Percentiles rank a stretch among this genome's conserved stretches.
These are phyloP conservation scores for Talaromyces sp. DNA, from an alignment of 2,329 filamentous ascomycete species.

Conservation along the genomic window DNA sequence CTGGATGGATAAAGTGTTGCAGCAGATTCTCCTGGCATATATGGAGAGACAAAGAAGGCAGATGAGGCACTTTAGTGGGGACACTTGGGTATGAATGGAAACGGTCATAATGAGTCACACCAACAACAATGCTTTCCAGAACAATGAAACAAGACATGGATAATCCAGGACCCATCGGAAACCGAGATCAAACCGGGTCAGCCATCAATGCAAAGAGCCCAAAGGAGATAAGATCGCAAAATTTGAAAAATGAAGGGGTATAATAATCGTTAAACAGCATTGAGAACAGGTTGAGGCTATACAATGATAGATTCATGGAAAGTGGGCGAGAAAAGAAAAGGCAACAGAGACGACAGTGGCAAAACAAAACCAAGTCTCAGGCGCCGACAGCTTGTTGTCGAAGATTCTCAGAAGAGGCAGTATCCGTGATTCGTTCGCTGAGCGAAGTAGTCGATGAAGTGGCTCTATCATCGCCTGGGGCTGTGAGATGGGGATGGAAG, in stretches of 20 bases:
- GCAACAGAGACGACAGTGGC: background rate
- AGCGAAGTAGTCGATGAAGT: slow-evolving; percentile 21
- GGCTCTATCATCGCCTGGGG: slow-evolving; percentile 11
- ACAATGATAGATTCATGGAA: slow-evolving; percentile 13
- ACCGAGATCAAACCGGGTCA: slow-evolving; percentile 9
- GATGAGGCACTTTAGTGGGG: background rate
- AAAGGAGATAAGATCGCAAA: slow-evolving; percentile 12
- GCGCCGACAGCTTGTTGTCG: slow-evolving; percentile 26
- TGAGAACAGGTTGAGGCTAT: slow-evolving; percentile 20
- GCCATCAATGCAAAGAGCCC: slow-evolving; percentile 19
- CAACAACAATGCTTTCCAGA: background rate
- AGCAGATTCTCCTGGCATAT: no score
- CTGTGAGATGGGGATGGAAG: slow-evolving; percentile 13
- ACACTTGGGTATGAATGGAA: background rate
- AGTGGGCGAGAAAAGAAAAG: background rate
- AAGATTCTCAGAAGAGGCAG: slow-evolving; percentile 25
- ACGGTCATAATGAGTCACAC: background rate
- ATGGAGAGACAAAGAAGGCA: no score
- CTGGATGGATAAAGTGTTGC: no score
- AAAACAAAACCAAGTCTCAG: slow-evolving; percentile 3
- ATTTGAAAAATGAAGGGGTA: slow-evolving; percentile 19
- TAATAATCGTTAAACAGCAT: slow-evolving; percentile 19
- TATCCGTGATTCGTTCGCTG: slow-evolving; percentile 19
- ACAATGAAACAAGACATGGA: background rate
- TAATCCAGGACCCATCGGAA: slow-evolving; percentile 6